Base-by-base conservation (phyloP, 1,284 basidiomycete species). In the Sanghuangporus weigelae region DNA sequence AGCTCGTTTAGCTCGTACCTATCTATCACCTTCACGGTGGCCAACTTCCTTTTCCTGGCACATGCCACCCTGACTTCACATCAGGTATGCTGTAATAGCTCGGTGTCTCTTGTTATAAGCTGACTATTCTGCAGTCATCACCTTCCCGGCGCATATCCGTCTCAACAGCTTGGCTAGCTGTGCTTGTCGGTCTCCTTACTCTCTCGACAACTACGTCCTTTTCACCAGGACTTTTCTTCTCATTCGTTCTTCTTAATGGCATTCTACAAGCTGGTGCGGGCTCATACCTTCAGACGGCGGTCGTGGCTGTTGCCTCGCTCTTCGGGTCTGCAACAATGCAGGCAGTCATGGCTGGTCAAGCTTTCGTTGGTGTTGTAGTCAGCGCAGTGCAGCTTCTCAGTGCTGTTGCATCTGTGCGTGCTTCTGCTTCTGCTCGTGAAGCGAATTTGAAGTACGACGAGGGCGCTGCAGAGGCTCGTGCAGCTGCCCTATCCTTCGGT, bases 271-370 rank as follows among this genome's bases (percentile, higher is more conserved):
- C 87, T 10, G 76, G 76, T 19, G 78, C 83, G 0, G 86, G 85
- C 0, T 81, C 85, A 7, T 92, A 89, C 70, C 78, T 92, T 14
- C 87, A 86, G 67, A 87, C 85, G 0, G 82, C 90, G 11, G 77
- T 87, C 55, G 81, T 87, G 40, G 88, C 86, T 0, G 80, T 88
- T 35, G 89, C 89, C 5, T 87, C 91, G 0, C 75, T 89, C 14
- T 90, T 92, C 63, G 90, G 90, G 0, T 81, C 84, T 7, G 71
- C 78, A 11, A 84, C 84, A 7, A 81, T 93, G 65, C 89, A 91
- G 72, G 76, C 84, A 7, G 78, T 87, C 70, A 83, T 92, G 79
- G 82, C 89, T 1, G 90, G 91, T 7, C 90, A 93, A 70, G 90
- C 88, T 3, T 87, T 87, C 0, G 83, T 92, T 0, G 91, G 85